phyloP scores from a whole-genome alignment of 352 stramenopile species.

The Peronospora belbahrii region DNA sequence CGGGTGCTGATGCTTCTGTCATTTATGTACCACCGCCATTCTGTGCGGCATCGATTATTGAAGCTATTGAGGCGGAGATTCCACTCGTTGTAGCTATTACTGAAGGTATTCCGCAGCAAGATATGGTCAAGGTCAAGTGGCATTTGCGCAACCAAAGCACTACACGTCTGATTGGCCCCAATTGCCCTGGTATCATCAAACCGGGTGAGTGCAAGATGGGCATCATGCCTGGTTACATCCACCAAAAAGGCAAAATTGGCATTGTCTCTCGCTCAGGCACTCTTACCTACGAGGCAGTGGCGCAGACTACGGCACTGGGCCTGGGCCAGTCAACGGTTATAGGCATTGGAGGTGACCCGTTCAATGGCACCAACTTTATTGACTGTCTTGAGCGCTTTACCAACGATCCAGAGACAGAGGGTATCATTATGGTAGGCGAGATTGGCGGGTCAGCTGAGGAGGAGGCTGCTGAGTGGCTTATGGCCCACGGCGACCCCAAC shows the following conservation, averaged over 20 bases:
- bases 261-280: conserved; percentile 98
- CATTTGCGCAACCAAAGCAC: conserved; percentile 89
- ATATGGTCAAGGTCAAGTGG: conserved; percentile 99
- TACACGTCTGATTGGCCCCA: conserved; percentile 97
- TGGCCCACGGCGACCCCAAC: conserved; percentile 94
- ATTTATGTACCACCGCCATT: conserved; percentile 99
- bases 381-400: conserved; percentile 99
- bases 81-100: conserved; percentile 97
- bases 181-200: conserved; percentile 99
- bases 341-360: conserved; percentile 98
- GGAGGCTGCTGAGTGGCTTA: conserved; percentile 97
- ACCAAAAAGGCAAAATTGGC: conserved; percentile 96
- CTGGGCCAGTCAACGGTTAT: conserved; percentile 98
- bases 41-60: conserved; percentile 96
- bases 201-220: conserved; percentile 99
- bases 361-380: conserved; percentile 99
- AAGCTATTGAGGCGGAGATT: conserved; percentile 96
- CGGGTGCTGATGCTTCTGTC: conserved; percentile 92
- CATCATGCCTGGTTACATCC: conserved; percentile 99
- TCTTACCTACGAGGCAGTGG: conserved; percentile 98
- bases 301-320: conserved; percentile 94
- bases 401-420: conserved; percentile 97
- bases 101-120: conserved; percentile 98
- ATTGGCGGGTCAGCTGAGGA: conserved; percentile 98
- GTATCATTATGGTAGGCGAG: conserved; percentile 99